These are phyloP conservation scores for Phoma sp. DNA, from an alignment of 2,329 filamentous ascomycete species.

Conservation along the genomic window DNA sequence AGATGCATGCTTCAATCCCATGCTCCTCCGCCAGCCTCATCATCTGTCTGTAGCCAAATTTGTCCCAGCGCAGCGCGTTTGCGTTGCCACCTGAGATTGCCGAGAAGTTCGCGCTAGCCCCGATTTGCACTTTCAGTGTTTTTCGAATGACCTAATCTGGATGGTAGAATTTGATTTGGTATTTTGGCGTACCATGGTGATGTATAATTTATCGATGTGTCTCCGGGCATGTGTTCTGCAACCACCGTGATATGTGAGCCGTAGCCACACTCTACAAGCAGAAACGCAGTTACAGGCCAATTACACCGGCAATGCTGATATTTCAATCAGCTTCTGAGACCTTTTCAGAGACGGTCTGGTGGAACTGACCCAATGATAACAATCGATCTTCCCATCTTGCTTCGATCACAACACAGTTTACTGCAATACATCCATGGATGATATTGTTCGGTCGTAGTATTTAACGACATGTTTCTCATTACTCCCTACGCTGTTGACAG, in stretches of 20 bases:
- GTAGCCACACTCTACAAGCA: no score
- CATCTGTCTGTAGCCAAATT: conserved; percentile 21
- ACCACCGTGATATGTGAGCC: conserved; percentile 1
- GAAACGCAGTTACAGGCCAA: no score
- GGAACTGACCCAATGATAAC: conserved; percentile 20
- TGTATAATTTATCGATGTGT: conserved; percentile 27
- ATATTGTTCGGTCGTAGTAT: no score
- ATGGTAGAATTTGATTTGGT: not conserved
- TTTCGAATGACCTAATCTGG: no score
- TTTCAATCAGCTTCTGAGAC: no score
- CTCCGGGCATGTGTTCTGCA: conserved; percentile 26
- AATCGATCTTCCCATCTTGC: conserved; percentile 19
- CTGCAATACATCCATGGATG: no score
- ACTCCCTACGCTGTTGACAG: no score
- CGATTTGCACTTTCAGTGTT: not conserved
- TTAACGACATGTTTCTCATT: no score
- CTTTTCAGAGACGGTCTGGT: no score
- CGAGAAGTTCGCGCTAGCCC: conserved; percentile 27
- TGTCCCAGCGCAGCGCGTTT: conserved; percentile 28
- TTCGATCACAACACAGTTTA: not conserved
- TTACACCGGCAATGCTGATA: no score
- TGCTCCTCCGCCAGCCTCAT: conserved; percentile 24
- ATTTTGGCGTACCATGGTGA: conserved; percentile 23
- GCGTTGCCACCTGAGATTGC: conserved; percentile 26
- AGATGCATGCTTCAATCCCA: conserved; percentile 19